A percentile compares a stretch with the other conserved stretches of the same genome.
Evolutionary conservation across 2,329 filamentous ascomycete species (phyloP).

Genomic region (Colletotrichum navitas): DNA sequence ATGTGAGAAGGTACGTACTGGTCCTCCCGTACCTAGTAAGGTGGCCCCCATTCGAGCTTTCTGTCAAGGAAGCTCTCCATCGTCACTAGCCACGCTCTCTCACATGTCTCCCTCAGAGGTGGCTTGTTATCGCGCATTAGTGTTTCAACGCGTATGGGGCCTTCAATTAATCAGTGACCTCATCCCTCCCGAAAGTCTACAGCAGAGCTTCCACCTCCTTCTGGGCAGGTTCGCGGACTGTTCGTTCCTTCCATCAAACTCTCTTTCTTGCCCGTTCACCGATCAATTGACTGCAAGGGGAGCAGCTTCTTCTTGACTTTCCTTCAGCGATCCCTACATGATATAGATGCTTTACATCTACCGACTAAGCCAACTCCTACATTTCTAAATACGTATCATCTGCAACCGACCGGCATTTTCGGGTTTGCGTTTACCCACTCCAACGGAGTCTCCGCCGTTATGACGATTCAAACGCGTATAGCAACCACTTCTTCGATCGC

Average conservation of each 20-base stretch:
- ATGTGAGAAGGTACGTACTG: slow-evolving; percentile 1
- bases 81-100: slow-evolving; percentile 23
- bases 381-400: background rate
- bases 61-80: slow-evolving; percentile 10
- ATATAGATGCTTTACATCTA: background rate
- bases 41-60: slow-evolving; percentile 7
- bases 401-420: slow-evolving; percentile 4
- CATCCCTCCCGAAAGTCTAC: slow-evolving; percentile 27
- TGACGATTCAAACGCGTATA: slow-evolving; percentile 50
- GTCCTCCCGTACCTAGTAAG: background rate
- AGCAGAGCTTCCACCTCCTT: slow-evolving; percentile 29
- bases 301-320: slow-evolving; percentile 35
- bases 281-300: background rate
- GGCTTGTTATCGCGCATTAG: slow-evolving; percentile 32
- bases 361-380: background rate
- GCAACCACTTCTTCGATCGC: slow-evolving; percentile 61
- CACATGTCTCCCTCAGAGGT: slow-evolving; percentile 13
- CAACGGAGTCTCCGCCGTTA: slow-evolving; percentile 38
- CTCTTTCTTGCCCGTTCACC: background rate
- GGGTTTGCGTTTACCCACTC: slow-evolving; percentile 47
- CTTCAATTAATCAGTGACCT: slow-evolving; percentile 40
- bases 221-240: slow-evolving; percentile 21
- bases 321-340: background rate
- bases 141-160: slow-evolving; percentile 39
- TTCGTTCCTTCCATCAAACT: slow-evolving; percentile 20